These are phyloP conservation scores for Pythium rishiriense DNA, from an alignment of 352 stramenopile species.

Conservation along the genomic window DNA sequence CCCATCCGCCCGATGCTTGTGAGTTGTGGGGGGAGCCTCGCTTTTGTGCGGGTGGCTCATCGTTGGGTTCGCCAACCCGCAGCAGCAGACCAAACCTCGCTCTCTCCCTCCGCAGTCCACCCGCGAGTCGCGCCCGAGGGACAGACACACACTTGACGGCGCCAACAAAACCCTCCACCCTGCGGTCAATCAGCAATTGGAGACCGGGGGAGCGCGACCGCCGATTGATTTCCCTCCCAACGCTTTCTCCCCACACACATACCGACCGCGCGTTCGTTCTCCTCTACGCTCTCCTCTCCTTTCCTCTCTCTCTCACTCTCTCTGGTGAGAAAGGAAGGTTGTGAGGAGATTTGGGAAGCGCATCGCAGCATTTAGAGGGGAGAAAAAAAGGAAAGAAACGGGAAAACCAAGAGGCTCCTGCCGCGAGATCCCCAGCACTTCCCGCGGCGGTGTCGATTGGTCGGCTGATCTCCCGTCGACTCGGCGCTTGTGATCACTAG, in stretches of 20 bases:
- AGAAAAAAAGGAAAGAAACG: no score
- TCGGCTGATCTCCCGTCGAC: no score
- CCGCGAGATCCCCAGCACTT: no score
- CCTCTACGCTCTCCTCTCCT: neutral
- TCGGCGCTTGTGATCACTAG: no score
- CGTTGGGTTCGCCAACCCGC: conserved; percentile 21
- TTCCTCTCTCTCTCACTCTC: no score
- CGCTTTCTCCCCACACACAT: neutral
- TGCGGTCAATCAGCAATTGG: conserved; percentile 9
- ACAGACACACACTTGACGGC: conserved; percentile 4
- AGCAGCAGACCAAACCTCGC: conserved; percentile 8
- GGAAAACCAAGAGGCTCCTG: no score
- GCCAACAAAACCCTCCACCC: conserved; percentile 5
- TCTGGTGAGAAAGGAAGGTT: no score
- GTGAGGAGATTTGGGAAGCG: no score
- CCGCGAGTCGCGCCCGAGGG: neutral
- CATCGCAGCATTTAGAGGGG: no score
- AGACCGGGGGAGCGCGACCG: neutral
- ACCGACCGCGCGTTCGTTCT: neutral
- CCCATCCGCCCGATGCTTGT: neutral
- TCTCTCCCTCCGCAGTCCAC: conserved; percentile 22
- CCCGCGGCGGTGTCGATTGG: no score
- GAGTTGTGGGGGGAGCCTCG: neutral
- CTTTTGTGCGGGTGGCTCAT: conserved; percentile 11
- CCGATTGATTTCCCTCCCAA: neutral